Evolutionary conservation across 2,329 filamentous ascomycete genomes (phyloP).

Genomic region (Venturia oleaginea): DNA sequence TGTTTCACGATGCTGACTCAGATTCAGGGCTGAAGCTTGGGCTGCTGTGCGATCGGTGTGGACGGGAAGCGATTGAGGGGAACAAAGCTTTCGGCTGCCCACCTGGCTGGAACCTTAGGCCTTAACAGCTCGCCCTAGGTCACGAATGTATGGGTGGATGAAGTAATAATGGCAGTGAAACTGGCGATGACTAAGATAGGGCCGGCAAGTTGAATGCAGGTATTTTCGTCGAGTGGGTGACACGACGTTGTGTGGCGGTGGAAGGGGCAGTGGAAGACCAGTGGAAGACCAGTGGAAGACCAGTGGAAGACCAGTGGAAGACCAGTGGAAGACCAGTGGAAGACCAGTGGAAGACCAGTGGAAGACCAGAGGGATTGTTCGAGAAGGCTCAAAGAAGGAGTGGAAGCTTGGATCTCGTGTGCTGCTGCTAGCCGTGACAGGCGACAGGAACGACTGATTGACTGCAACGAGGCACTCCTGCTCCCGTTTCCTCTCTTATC

Average conservation of each 20-base stretch:
- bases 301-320: too few species aligned
- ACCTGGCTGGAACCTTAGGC: too few species aligned
- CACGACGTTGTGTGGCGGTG: background rate
- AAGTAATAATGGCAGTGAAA: background rate
- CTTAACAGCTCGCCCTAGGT: too few species aligned
- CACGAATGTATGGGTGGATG: background rate
- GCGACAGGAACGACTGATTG: background rate
- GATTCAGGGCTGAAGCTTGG: conserved; percentile 3
- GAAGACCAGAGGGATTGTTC: background rate
- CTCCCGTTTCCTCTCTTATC: background rate
- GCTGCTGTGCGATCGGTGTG: background rate
- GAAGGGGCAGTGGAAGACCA: too few species aligned
- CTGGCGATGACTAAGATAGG: background rate
- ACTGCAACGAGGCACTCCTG: background rate
- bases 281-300: too few species aligned
- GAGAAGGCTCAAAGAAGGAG: background rate
- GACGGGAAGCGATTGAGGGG: background rate
- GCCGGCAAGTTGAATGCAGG: background rate
- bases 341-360: background rate
- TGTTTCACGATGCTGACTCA: background rate
- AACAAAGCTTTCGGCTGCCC: too few species aligned
- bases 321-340: too few species aligned
- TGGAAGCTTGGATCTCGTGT: background rate
- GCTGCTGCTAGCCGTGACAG: background rate
- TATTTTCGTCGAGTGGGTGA: background rate